Base-by-base conservation (phyloP, 202 grass and related monocot species). In the Zoysia matrella region DNA sequence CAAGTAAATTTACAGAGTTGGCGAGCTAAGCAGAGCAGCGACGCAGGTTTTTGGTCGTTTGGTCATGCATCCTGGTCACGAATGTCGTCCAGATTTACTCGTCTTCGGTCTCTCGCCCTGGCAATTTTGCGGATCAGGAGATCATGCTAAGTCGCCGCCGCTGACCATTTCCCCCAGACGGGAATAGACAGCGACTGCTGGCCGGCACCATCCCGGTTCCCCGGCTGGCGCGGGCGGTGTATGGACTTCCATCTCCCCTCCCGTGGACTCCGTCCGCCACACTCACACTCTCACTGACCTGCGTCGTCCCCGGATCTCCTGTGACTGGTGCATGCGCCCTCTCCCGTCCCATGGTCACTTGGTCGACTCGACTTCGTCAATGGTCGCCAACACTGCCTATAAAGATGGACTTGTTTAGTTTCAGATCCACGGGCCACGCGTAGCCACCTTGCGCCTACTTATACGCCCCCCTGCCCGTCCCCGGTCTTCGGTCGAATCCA, bases 321-420 rank as follows among this genome's bases (percentile, higher is more conserved):
- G 46, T 47, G 4, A 4, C 46, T 47, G 46, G 6, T n/a, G 7
- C 51, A 42, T 4, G 1, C 67, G 11, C 4, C 39, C 15, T 30
- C 11, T 8, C 42, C 14, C 60, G 1, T 10, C 6, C 74, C 42
- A 68, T 67, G 75, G 22, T 30, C 22, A 30, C 22, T 30, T 30
- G 22, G 22, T 30, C 22, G 22, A 30, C 22, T 30, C 22, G 22
- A 30, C 22, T 30, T 30, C 22, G 75, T 85, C 75, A 73, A 73
- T 73, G 74, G 75, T 79, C 75, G 73, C 82, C 82, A 84, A n/a
- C 74, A 54, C 74, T 46, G 82, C 82, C 82, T 78, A 85, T 45
- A 86, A 86, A 66, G 76, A 74, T 79, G 83, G 83, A 80, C 69
- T 30, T 30, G 22, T 30, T 30, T 30, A 30, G 22, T 30, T 30